Evolutionary conservation across 805 yeast genomes (phyloP), one percentile per base, ranked within the genome.

Genomic region (Pichia kluyveri): DNA sequence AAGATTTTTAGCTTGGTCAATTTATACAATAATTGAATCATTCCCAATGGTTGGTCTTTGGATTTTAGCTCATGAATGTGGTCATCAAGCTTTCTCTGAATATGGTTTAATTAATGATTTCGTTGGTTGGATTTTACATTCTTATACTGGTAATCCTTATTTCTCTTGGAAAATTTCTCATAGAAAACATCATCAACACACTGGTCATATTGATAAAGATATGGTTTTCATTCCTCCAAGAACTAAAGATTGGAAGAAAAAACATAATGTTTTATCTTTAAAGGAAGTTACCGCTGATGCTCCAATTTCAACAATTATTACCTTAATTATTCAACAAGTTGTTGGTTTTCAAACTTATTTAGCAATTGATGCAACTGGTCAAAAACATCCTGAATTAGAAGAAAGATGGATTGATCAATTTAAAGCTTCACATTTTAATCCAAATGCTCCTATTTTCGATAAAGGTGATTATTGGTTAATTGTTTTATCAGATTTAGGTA

Each of bases 31-130:
- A 66, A 62, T 54, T 50, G 60, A 50, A 63, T 69, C 53, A 76
- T 81, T 47, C 65, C 76, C 49, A 71, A 76, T 54, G 78, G 79
- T 76, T 48, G 83, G 84, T 41, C 61, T 77, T 45, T 79, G 83
- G 83, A 75, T 79, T 52, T 62, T 79, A 60, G 82, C 81, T 42
- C 83, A 77, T 60, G 82, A 77, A 63, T 79, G 83, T 68, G 83
- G 83, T 40, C 84, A 79, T 60, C 75, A 73, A 45, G 83, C 83
- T 18, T 79, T 79, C 59, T 72, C 79, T 38, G 80, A 78, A 55
- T 75, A 75, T 56, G 69, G 67, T 49, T 61, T 60, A 56, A 69
- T 79, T 45, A 79, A 79, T 56, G 82, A 78, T 59, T 59, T 71
- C 28, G 72, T 76, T 49, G 84, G 84, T 46, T 79, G 83, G 83